phyloP scores from a whole-genome alignment of 345 rosid species.

The Ricinus communis region DNA sequence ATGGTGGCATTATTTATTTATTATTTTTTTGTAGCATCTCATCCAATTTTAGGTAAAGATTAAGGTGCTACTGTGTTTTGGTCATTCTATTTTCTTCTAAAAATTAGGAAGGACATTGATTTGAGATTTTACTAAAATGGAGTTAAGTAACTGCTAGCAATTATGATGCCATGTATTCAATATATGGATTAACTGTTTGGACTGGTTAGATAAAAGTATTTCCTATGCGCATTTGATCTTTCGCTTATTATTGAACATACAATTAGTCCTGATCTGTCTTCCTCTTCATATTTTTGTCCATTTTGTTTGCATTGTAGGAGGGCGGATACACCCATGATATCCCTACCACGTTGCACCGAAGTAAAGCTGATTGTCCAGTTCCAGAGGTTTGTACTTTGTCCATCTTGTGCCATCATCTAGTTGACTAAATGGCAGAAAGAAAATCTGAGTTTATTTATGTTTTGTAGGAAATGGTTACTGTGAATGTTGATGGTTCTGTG shows the following conservation, averaged over 20 bases:
- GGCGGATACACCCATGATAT: conserved; percentile 87
- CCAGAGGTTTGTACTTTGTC: conserved; percentile 61
- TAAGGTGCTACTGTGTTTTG: neutral
- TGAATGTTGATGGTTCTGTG: conserved; percentile 90
- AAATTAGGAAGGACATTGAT: neutral
- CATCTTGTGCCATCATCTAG: neutral
- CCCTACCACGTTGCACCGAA: conserved; percentile 95
- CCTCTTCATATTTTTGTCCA: neutral
- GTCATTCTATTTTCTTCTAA: neutral
- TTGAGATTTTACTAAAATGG: neutral
- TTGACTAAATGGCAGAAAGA: neutral
- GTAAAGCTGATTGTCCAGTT: conserved; percentile 95
- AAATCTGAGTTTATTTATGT: conserved; percentile 14
- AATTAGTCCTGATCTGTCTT: neutral
- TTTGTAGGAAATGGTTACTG: conserved; percentile 86
- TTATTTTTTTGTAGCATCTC: neutral
- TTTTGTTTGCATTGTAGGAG: conserved; percentile 47
- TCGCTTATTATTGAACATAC: neutral
- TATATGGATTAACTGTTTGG: neutral
- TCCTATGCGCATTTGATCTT: neutral
- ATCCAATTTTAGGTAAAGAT: neutral
- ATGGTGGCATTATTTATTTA: no score
- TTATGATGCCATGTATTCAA: neutral
- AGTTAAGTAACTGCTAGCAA: neutral
- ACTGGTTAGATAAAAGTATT: neutral